Percentiles rank a stretch among this genome's conserved stretches.
Evolutionary conservation across 768 basidiomycete genomes (phyloP).

Genomic region (Strobilomyces confusus): DNA sequence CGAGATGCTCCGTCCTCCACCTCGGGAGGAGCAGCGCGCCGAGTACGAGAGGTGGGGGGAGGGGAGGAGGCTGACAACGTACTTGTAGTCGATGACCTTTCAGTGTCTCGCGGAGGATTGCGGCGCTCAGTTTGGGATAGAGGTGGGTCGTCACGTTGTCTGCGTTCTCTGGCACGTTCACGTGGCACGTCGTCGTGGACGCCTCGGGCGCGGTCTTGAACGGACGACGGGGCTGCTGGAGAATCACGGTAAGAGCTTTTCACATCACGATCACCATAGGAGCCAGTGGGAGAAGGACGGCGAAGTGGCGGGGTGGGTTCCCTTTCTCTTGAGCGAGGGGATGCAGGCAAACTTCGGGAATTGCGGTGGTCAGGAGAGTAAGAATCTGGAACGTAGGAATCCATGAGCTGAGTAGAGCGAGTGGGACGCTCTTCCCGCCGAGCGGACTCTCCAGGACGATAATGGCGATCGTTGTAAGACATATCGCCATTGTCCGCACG

Average conservation of each 20-base stretch:
- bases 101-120: slow-evolving; percentile 26
- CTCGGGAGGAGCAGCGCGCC: slow-evolving; percentile 38
- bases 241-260: slow-evolving; percentile 21
- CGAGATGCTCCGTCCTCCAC: slow-evolving; percentile 32
- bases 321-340: slow-evolving; percentile 23
- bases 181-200: slow-evolving; percentile 10
- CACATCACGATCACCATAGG: slow-evolving; percentile 22
- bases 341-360: slow-evolving; percentile 19
- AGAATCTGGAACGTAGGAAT: slow-evolving; percentile 28
- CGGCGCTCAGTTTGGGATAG: slow-evolving; percentile 20
- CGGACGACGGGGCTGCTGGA: slow-evolving; percentile 10
- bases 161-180: slow-evolving; percentile 23
- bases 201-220: slow-evolving; percentile 26
- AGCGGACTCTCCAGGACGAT: slow-evolving; percentile 44
- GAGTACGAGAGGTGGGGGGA: slow-evolving; percentile 32
- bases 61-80: slow-evolving; percentile 46
- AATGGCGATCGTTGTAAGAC: slow-evolving; percentile 61
- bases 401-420: slow-evolving; percentile 18
- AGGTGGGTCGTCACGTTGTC: slow-evolving; percentile 24
- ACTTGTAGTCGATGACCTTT: slow-evolving; percentile 39
- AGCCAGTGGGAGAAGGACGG: slow-evolving; percentile 21
- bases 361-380: slow-evolving; percentile 24
- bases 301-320: slow-evolving; percentile 21
- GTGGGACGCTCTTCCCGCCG: slow-evolving; percentile 27
- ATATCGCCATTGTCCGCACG: slow-evolving; percentile 32